These are phyloP conservation scores for Leccinum insigne DNA, from an alignment of 1,284 basidiomycete genomes.

Conservation along the genomic window DNA sequence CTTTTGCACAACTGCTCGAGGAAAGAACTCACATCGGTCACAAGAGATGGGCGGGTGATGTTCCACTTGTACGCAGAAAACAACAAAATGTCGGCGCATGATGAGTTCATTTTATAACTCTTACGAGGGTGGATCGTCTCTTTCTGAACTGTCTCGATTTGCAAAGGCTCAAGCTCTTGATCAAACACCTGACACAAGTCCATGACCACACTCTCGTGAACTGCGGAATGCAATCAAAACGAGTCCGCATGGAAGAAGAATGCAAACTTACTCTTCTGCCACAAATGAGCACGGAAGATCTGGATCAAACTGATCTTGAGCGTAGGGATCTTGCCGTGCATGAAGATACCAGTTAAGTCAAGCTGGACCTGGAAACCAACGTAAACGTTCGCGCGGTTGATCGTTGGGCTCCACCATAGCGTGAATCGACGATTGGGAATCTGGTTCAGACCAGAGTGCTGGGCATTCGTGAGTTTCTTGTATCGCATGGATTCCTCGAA, in stretches of 20 bases:
- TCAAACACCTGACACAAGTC: slow-evolving; percentile 99
- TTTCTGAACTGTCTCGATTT: slow-evolving; percentile 99
- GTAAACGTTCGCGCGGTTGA: slow-evolving; percentile 98
- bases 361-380: slow-evolving; percentile 99
- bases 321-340: slow-evolving; percentile 98
- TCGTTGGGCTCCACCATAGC: slow-evolving; percentile 98
- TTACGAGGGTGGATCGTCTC: slow-evolving; percentile 99
- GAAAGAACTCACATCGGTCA: slow-evolving; percentile 75
- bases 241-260: slow-evolving; percentile 5
- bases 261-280: slow-evolving; percentile 87
- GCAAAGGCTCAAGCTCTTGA: slow-evolving; percentile 96
- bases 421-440: slow-evolving; percentile 99
- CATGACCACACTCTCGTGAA: slow-evolving; percentile 94
- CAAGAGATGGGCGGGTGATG: slow-evolving; percentile 93
- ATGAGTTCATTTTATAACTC: slow-evolving; percentile 99
- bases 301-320: slow-evolving; percentile 98
- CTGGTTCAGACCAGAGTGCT: slow-evolving; percentile 95
- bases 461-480: slow-evolving; percentile 95
- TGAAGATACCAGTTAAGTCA: slow-evolving; percentile 94
- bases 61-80: slow-evolving; percentile 99
- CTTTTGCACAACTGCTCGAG: background rate
- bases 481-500: slow-evolving; percentile 98
- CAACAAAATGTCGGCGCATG: slow-evolving; percentile 93
- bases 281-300: slow-evolving; percentile 99
- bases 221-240: slow-evolving; percentile 36